Evolutionary conservation across 2,329 filamentous ascomycete genomes (phyloP).

Genomic region (Xylariaceae sp.): DNA sequence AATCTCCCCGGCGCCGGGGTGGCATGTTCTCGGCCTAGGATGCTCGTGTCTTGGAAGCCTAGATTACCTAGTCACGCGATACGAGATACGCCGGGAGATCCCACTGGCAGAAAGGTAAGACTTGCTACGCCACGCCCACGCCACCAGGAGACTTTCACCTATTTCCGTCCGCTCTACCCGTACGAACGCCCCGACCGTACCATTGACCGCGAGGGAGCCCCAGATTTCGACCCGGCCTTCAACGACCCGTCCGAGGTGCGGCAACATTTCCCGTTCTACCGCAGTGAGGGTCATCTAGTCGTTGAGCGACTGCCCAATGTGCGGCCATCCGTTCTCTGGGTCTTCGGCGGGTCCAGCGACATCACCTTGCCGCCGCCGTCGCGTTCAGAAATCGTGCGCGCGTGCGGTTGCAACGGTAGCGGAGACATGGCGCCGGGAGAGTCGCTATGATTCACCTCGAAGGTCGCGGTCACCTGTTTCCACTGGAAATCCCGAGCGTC

Average conservation of each 20-base stretch:
- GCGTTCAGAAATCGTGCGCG: neutral
- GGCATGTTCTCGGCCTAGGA: constrained; percentile 81
- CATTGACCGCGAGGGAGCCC: constrained; percentile 6
- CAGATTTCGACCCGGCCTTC: constrained; percentile 5
- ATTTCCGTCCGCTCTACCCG: constrained; percentile 54
- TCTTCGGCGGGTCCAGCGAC: constrained; percentile 3
- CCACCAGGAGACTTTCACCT: constrained; percentile 82
- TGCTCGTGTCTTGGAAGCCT: constrained; percentile 67
- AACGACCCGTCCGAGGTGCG: constrained; percentile 1
- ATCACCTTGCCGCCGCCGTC: constrained; percentile 1
- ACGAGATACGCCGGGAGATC: constrained; percentile 57
- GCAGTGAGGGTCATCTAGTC: constrained; percentile 4
- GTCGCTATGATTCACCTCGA: constrained; percentile 4
- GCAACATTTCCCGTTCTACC: constrained; percentile 3
- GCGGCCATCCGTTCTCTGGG: constrained; percentile 6
- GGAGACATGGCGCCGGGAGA: constrained; percentile 7
- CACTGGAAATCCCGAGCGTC: constrained; percentile 1
- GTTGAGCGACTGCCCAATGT: constrained; percentile 3
- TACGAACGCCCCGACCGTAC: constrained; percentile 3
- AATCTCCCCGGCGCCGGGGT: constrained; percentile 60
- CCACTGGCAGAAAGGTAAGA: constrained; percentile 51
- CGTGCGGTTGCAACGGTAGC: constrained; percentile 7
- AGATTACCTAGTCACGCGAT: constrained; percentile 65
- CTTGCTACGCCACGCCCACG: constrained; percentile 75
- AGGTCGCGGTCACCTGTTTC: constrained; percentile 7